Base-by-base conservation (phyloP, 345 rosid species). In the Populus alba region DNA sequence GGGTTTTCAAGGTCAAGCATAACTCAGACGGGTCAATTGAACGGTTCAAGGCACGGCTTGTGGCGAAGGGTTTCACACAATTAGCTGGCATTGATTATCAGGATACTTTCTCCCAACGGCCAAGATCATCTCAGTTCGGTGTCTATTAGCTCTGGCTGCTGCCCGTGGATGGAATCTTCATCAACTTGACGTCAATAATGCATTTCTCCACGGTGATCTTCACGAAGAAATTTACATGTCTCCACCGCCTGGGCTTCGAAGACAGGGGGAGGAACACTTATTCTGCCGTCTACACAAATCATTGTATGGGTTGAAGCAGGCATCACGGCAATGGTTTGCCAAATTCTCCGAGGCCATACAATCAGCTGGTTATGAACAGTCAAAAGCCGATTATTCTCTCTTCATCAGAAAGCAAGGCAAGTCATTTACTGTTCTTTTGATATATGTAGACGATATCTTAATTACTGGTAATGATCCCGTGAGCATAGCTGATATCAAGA, bases 381-480 rank as follows among this genome's bases (percentile, higher is more conserved):
- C 70, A 2, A 66, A 66, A 12, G 70, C 38, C 2, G 70, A 66
- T 18, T 66, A 66, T 16, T 66, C 70, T 66, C 70, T 66, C 17
- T 66, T 66, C 70, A 66, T 18, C 17, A 66, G 33, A 31, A 25
- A 66, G 15, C 11, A 66, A 25, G 70, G 39, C 70, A 66, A 37
- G 39, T 37, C 39, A 5, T 7, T 37, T 37, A 37, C 39, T 8
- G 0, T 5, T 37, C 39, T 37, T 47, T 29, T 53, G 35, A 72
- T 72, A 39, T 47, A 53, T n/a, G 65, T 53, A 1, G 75, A 72
- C 7, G 75, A 72, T 51, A 72, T 53, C 20, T 37, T 72, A 9
- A 41, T 70, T 70, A 70, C 73, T 16, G 49, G 73, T 4, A 70
- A 70, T 43, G 73, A 70, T 23, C 38, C 73, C 6, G 18, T 29